Base-by-base conservation (phyloP, 345 rosid species). In the Lepidium sativum region DNA sequence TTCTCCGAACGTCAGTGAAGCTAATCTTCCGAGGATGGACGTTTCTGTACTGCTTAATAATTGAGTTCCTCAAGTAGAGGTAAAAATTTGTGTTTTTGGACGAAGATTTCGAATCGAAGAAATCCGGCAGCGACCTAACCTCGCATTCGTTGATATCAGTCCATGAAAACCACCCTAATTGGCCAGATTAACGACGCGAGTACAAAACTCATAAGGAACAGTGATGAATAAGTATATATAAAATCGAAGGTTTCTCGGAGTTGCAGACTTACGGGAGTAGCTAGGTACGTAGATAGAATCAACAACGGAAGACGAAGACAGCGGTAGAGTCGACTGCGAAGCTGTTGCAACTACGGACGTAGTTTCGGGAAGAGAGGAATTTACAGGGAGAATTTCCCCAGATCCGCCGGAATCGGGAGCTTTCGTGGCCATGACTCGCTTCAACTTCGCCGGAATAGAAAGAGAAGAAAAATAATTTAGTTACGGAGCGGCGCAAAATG, bases 91-190 rank as follows among this genome's bases (percentile, higher is more conserved):
- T 83, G 78, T 53, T 83, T 65, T 85, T 87, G 6, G 91, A 84
- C 1, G 89, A 71, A n/a, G 81, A 80, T 18, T 83, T 78, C 38
- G 81, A 77, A 73, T 80, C 89, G 75, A 89, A 92, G 75, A 87
- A 83, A 12, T 92, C 97, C 6, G 96, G 96, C 1, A 92, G 77
- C 47, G 83, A 82, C 6, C 91, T 78, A 43, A 75, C 33, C 82
- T 89, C 98, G 80, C 96, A 89, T 37, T 84, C 92, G 74, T 75
- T 80, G 54, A 87, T 66, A 9, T 51, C 68, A 20, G 75, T 75
- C 86, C 77, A 84, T 2, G 97, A 88, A 56, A 91, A 91, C 97
- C 97, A 91, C 34, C 92, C 97, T 91, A 62, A 43, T 51, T 8
- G 34, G 10, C 2, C 8, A 41, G 50, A 50, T 49, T 8, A 17